Conservation (phyloP, 176 grass and related monocot genomes). For the Thinopyrum elongatum region DNA sequence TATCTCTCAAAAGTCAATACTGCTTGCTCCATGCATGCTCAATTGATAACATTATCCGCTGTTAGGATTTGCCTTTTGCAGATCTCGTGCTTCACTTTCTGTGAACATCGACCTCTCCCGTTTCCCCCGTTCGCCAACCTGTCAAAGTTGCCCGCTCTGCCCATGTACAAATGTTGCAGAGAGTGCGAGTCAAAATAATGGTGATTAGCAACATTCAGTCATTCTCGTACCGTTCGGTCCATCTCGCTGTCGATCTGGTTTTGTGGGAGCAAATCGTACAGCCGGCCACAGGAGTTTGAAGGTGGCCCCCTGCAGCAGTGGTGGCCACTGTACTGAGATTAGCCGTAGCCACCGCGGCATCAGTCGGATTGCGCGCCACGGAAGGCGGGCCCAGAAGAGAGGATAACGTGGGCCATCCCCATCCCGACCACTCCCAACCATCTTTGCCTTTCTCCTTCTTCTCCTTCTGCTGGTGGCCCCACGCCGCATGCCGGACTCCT, state of each 20-base stretch:
- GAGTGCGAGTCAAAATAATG: no score
- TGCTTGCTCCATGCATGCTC: neutral
- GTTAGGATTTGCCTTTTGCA: conserved; percentile 23
- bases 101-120: neutral
- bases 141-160: neutral
- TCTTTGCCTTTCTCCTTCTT: neutral
- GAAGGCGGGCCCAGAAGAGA: neutral
- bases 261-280: neutral
- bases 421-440: neutral
- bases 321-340: neutral
- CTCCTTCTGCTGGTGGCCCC: neutral
- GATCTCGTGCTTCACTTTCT: conserved; percentile 1
- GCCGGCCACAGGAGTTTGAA: neutral
- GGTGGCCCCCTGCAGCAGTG: no score
- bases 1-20: neutral
- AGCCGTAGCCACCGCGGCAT: neutral
- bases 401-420: conserved; percentile 13
- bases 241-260: neutral
- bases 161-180: neutral
- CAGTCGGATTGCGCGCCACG: neutral
- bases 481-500: neutral
- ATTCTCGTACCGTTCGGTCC: neutral
- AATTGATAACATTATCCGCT: conserved; percentile 29
- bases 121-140: neutral
- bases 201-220: neutral